Evolutionary conservation across 352 stramenopile genomes (phyloP), one percentile per base, ranked within the genome.

Genomic region (Phytopythium kandeliae): DNA sequence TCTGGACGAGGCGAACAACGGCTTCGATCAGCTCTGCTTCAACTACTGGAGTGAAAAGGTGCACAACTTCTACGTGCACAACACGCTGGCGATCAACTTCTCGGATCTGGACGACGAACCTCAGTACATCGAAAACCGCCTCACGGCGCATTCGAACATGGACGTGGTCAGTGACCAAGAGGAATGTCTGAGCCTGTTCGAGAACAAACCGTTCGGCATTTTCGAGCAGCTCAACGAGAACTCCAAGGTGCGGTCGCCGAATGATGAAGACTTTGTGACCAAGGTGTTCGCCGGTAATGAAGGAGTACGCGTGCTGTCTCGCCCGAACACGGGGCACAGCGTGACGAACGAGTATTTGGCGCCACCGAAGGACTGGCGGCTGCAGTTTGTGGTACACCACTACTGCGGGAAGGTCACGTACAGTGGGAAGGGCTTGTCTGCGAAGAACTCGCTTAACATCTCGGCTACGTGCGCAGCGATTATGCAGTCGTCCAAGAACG

Each of bases 21-120:
- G 75, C 19, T 89, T 93, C 41, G 78, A 91, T 49, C 78, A 89
- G 56, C 63, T 91, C 12, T 89, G 79, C 44, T 83, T 81, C 46
- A 89, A 93, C 43, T 93, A 93, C 55, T 93, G 82, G 82, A 86
- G 78, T 51, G 79, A 93, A 55, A 93, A 91, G 38, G 74, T 88
- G 19, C 77, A 86, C 54, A 74, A 74, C 35, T 89, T 90, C 47
- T 93, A 86, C 59, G 67, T 91, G 28, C 74, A 88, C 60, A 85
- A 86, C 54, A 90, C 77, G 10, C 47, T 87, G 17, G 69, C 76
- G 3, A 77, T 81, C 13, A 85, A 82, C 44, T 76, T 85, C 9
- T 60, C 63, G 1, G 74, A 85, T 21, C 37, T 86, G 43, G 74
- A 78, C 28, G 64, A 77, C 34, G 73, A 89, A n/a, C 69, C 78